Evolutionary conservation across 768 basidiomycete genomes (phyloP).

Genomic region (Lactarius sp.): DNA sequence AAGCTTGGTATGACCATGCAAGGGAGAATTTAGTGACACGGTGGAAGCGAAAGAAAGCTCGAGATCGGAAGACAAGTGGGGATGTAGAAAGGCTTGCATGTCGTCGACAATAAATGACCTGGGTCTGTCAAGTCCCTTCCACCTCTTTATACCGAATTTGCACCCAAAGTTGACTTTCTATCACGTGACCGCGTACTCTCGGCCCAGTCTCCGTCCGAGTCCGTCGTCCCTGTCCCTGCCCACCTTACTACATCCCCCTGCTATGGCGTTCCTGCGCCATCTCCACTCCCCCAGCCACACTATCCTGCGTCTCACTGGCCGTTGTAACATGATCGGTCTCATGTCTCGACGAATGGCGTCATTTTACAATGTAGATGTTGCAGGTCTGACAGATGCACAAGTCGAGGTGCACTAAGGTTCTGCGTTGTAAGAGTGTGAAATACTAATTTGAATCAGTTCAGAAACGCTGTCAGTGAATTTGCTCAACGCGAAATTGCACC

Average conservation of each 20-base stretch:
- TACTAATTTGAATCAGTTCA: constrained; percentile 50
- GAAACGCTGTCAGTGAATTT: constrained; percentile 73
- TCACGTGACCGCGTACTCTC: constrained; percentile 21
- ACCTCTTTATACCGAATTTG: constrained; percentile 9
- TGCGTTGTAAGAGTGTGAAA: neutral
- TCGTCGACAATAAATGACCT: constrained; percentile 29
- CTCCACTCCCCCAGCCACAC: neutral
- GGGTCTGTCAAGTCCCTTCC: neutral
- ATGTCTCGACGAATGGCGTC: constrained; percentile 36
- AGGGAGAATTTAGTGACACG: constrained; percentile 73
- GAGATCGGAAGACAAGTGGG: constrained; percentile 60
- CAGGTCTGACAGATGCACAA: constrained; percentile 77
- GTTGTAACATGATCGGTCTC: neutral
- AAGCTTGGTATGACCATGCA: constrained; percentile 43
- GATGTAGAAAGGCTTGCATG: constrained; percentile 47
- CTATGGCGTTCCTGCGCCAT: constrained; percentile 1
- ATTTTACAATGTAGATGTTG: constrained; percentile 65
- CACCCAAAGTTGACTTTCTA: constrained; percentile 16
- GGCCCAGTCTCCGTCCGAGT: neutral
- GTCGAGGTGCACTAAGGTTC: constrained; percentile 50
- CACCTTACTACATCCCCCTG: neutral
- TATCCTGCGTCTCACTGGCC: neutral
- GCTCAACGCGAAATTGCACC: constrained; percentile 82
- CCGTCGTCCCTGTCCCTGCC: neutral
- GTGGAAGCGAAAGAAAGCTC: constrained; percentile 81